A percentile compares a stretch with the other conserved stretches of the same genome.
These are phyloP conservation scores for Solanum pennellii DNA, from an alignment of 257 asterid genomes.

Conservation along the genomic window DNA sequence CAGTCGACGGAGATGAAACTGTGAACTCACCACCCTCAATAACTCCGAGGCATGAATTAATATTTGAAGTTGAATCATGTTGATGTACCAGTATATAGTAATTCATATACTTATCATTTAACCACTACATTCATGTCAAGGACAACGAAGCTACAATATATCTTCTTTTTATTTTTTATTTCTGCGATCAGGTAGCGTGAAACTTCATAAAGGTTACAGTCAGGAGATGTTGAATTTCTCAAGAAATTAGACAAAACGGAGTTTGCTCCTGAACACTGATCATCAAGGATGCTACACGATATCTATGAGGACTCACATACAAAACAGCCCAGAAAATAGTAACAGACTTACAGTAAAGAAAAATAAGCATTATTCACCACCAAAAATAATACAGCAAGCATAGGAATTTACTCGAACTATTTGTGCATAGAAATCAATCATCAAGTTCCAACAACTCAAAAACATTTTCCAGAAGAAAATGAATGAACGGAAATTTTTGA, in stretches of 20 bases:
- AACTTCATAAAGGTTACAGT: background rate
- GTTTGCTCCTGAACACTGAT: background rate
- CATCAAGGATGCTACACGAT: background rate
- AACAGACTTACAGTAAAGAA: background rate
- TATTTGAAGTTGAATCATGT: slow-evolving; percentile 6
- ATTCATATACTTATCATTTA: background rate
- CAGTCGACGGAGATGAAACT: slow-evolving; percentile 35
- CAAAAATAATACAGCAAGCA: background rate
- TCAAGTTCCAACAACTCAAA: background rate
- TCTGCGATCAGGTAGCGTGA: background rate
- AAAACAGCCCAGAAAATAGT: background rate
- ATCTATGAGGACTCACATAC: background rate
- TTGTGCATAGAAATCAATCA: background rate
- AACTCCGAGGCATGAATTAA: slow-evolving; percentile 27
- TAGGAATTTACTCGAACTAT: background rate
- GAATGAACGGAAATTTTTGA: background rate
- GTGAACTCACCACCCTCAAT: slow-evolving; percentile 34
- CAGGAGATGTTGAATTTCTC: background rate
- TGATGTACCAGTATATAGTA: background rate
- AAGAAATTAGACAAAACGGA: background rate
- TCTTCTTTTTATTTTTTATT: background rate
- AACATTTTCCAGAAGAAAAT: background rate
- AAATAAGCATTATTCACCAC: background rate
- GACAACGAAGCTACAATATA: background rate
- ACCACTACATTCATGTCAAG: background rate